Evolutionary conservation across 495 filamentous ascomycete species (phyloP), one percentile per base, ranked within the genome.

Genomic region (Neurospora sp.): DNA sequence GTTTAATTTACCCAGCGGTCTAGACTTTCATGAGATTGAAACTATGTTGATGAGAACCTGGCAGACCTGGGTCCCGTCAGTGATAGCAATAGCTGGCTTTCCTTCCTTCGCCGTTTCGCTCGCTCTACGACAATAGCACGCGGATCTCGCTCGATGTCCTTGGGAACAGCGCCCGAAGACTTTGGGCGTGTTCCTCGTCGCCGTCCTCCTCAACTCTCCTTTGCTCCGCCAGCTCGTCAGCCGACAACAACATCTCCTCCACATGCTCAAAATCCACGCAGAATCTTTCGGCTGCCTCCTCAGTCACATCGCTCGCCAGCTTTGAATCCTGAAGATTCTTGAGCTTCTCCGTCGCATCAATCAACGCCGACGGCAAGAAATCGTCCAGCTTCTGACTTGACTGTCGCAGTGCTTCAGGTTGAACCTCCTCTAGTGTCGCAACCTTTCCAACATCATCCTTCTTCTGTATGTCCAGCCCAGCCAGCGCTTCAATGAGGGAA

Each of bases 251-350:
- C 74, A 85, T 80, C 72, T 83, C 91, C 82, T 99, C 96, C 5
- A 98, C 87, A 74, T 91, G 91, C 83, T 95, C 93, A 82, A 99
- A 99, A 76, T 97, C 93, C 20, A 90, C 90, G 75, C 94, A 96
- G 83, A 99, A 98, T 71, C 85, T 87, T 76, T 92, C 92, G 0
- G 94, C 93, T 1, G 94, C 95, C 77, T 93, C 90, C 76, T 95
- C 92, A 2, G 91, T 95, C 41, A 97, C 87, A 62, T 91, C 87
- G 49, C 91, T 88, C 18, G 91, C 90, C 60, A 97, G 84, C 74
- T 83, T 87, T 8, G 91, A 85, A 72, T 91, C 93, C 74, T 90
- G 89, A 14, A 98, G 82, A 14, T 86, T 84, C 75, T 91, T 91
- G 62, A 99, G 80, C 72, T 93, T 91, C 74, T 96, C 90, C 73